Percentiles rank a stretch among this genome's conserved stretches.
Evolutionary conservation across 2,329 filamentous ascomycete species (phyloP).

Genomic region (Penicillium sp.): DNA sequence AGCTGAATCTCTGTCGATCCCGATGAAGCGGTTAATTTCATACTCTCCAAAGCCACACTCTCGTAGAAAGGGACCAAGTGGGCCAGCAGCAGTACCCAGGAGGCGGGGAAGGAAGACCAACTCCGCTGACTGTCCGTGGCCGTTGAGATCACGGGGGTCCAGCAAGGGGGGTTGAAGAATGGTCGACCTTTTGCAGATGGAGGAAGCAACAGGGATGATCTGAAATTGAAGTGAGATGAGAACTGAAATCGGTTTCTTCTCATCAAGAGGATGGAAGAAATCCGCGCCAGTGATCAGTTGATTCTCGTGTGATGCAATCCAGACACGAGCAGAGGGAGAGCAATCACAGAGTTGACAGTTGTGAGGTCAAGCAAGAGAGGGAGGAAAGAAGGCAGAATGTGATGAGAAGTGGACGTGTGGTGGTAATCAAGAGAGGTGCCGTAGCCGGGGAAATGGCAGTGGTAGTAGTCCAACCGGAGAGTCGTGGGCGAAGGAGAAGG

Average conservation of each 20-base stretch:
- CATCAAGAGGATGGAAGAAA: neutral
- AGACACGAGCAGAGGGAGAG: too few species aligned
- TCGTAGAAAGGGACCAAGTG: neutral
- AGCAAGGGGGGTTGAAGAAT: constrained; percentile 2
- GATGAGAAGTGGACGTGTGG: too few species aligned
- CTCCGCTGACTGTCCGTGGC: neutral
- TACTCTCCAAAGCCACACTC: neutral
- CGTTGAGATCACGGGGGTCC: neutral
- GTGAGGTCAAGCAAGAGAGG: too few species aligned
- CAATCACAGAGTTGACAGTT: too few species aligned
- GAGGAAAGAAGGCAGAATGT: too few species aligned
- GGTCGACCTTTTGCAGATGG: neutral
- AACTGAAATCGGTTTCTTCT: neutral
- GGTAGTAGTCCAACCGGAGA: too few species aligned
- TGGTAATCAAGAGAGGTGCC: too few species aligned
- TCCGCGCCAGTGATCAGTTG: too few species aligned
- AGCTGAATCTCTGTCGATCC: too few species aligned
- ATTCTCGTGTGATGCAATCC: too few species aligned
- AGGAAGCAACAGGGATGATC: neutral
- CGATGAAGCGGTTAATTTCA: neutral
- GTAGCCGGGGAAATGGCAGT: too few species aligned
- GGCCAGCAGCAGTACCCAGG: neutral
- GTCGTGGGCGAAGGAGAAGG: too few species aligned
- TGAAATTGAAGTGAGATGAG: neutral
- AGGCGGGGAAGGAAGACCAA: neutral